Evolutionary conservation across 768 basidiomycete species (phyloP).

Genomic region (Leucosporidium scottii): DNA sequence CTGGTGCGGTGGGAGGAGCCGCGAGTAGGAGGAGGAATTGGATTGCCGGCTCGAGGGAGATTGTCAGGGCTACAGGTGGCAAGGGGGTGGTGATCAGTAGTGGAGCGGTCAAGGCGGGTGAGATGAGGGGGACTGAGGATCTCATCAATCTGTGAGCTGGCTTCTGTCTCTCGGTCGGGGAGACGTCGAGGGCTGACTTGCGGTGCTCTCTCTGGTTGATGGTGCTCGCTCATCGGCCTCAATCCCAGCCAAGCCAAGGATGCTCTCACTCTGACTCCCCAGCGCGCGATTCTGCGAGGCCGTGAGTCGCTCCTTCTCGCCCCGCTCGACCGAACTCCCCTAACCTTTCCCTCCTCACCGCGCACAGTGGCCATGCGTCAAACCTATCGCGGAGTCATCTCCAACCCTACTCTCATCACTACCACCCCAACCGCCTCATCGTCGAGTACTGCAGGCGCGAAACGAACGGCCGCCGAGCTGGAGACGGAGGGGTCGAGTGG

Average conservation of each 20-base stretch:
- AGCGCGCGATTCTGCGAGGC: constrained; percentile 28
- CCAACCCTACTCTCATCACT: constrained; percentile 22
- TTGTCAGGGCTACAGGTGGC: constrained; percentile 72
- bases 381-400: constrained; percentile 33
- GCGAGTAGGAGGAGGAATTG: constrained; percentile 49
- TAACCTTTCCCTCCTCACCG: background rate
- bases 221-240: constrained; percentile 28
- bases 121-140: constrained; percentile 65
- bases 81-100: constrained; percentile 66
- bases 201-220: too few species aligned
- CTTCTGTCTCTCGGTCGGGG: background rate
- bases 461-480: too few species aligned
- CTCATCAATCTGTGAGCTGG: constrained; percentile 63
- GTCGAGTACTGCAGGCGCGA: too few species aligned
- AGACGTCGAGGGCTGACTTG: background rate
- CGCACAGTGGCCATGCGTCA: constrained; percentile 29
- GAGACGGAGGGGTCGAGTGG: too few species aligned
- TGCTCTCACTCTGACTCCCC: constrained; percentile 23
- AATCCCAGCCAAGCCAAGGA: constrained; percentile 24
- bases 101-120: constrained; percentile 55
- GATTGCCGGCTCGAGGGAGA: constrained; percentile 83
- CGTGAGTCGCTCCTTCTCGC: constrained; percentile 10
- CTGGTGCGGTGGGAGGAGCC: constrained; percentile 39
- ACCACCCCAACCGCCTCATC: background rate
- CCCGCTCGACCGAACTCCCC: background rate